These are phyloP conservation scores for Solanum sitiens DNA, from an alignment of 257 asterid genomes.

Conservation along the genomic window DNA sequence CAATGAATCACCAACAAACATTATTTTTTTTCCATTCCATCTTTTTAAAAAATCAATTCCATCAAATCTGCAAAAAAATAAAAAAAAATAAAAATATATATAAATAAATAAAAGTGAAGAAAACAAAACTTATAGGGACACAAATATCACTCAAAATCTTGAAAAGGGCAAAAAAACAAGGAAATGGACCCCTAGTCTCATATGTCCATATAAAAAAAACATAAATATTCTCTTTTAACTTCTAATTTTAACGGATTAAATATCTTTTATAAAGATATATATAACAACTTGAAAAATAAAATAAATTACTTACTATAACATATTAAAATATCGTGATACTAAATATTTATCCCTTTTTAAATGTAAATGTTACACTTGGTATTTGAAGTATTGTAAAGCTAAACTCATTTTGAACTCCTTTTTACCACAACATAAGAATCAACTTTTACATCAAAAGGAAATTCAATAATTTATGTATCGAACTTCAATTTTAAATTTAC, in stretches of 20 bases:
- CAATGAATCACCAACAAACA: conserved; percentile 22
- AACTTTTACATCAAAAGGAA: too few relatives aligned
- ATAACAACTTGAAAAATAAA: not conserved
- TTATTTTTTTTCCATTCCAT: conserved; percentile 15
- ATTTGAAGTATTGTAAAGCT: not conserved
- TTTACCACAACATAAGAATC: not conserved
- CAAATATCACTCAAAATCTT: not conserved
- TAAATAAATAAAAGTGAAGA: not conserved
- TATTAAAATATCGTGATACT: too few relatives aligned
- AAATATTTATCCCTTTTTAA: not conserved
- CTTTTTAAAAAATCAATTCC: conserved; percentile 10
- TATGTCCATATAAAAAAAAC: not conserved
- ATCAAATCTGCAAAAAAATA: not conserved
- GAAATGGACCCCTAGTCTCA: not conserved
- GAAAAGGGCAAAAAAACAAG: not conserved
- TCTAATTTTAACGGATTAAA: not conserved
- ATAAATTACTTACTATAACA: too few relatives aligned
- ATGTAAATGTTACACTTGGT: not conserved
- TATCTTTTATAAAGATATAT: not conserved
- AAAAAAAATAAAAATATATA: too few relatives aligned
- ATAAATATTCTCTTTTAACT: not conserved
- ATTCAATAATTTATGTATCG: too few relatives aligned
- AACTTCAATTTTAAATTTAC: not conserved
- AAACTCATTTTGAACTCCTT: not conserved
- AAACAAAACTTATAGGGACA: not conserved